A percentile compares a stretch with the other conserved stretches of the same genome.
Evolutionary conservation across 345 rosid genomes (phyloP).

Genomic region (Syzygium grande): DNA sequence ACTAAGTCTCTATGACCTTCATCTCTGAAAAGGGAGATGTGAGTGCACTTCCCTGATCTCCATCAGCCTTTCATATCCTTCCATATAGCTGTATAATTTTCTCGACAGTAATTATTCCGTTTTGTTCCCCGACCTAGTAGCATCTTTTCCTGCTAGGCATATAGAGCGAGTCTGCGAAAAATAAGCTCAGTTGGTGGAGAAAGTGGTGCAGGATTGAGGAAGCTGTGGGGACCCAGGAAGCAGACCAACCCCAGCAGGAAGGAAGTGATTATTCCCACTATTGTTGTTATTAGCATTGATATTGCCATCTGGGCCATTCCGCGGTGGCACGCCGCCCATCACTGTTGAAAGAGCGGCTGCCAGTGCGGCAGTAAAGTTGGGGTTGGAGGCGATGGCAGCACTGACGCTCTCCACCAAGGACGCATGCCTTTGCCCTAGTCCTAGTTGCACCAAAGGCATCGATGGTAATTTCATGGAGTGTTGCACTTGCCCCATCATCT

Average conservation of each 20-base stretch:
- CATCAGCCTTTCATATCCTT: neutral
- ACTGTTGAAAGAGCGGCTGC: constrained; percentile 70
- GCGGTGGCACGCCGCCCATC: constrained; percentile 22
- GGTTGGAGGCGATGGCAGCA: constrained; percentile 74
- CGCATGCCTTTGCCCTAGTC: constrained; percentile 38
- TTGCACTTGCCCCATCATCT: neutral
- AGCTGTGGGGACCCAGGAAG: constrained; percentile 64
- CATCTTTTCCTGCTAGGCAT: neutral
- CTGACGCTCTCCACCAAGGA: constrained; percentile 60
- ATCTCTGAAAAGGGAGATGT: neutral
- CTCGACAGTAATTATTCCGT: neutral
- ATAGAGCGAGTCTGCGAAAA: neutral
- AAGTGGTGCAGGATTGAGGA: constrained; percentile 93
- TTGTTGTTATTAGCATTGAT: constrained; percentile 6
- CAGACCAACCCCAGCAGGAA: constrained; percentile 15
- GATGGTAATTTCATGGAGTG: constrained; percentile 23
- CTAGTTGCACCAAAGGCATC: constrained; percentile 16
- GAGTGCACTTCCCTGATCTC: neutral
- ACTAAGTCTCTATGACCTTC: neutral
- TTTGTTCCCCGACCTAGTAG: neutral
- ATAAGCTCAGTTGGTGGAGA: constrained; percentile 37
- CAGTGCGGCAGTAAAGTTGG: constrained; percentile 72
- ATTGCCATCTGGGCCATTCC: constrained; percentile 3
- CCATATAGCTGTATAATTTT: neutral
- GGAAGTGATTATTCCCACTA: constrained; percentile 1